Evolutionary conservation across 805 yeast genomes (phyloP).

Genomic region (Suhomyces prunicola): DNA sequence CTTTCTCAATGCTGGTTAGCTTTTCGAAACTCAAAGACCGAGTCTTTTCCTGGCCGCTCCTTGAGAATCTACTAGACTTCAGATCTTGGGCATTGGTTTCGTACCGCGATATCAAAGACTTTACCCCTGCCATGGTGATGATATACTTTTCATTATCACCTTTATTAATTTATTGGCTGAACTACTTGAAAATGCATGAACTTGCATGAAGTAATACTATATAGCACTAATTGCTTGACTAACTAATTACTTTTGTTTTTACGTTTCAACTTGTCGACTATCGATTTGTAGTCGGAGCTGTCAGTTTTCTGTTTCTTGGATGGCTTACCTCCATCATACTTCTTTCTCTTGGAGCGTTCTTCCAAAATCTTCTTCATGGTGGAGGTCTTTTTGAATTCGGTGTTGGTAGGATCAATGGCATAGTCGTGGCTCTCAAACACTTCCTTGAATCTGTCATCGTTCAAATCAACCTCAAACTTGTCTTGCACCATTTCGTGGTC

Average conservation of each 20-base stretch:
- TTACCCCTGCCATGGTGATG: conserved; percentile 2
- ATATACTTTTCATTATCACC: no score
- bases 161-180: no score
- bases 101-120: conserved; percentile 6
- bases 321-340: conserved; percentile 5
- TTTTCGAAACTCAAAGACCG: background rate
- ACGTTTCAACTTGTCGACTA: conserved; percentile 52
- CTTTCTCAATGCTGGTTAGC: no score
- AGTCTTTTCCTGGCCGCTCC: background rate
- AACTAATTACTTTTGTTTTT: conserved; percentile 22
- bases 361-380: conserved; percentile 81
- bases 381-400: conserved; percentile 84
- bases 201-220: background rate
- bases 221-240: no score
- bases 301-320: conserved; percentile 12
- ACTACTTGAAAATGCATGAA: background rate
- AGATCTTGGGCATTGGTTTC: background rate
- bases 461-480: conserved; percentile 63
- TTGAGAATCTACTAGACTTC: background rate
- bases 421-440: conserved; percentile 82
- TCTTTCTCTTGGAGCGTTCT: conserved; percentile 61
- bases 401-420: conserved; percentile 90
- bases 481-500: conserved; percentile 49
- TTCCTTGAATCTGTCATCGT: conserved; percentile 83
- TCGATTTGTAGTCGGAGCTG: conserved; percentile 18